Conservation (phyloP, 2,329 filamentous ascomycete species). For the Colletotrichum cordylinicola region DNA sequence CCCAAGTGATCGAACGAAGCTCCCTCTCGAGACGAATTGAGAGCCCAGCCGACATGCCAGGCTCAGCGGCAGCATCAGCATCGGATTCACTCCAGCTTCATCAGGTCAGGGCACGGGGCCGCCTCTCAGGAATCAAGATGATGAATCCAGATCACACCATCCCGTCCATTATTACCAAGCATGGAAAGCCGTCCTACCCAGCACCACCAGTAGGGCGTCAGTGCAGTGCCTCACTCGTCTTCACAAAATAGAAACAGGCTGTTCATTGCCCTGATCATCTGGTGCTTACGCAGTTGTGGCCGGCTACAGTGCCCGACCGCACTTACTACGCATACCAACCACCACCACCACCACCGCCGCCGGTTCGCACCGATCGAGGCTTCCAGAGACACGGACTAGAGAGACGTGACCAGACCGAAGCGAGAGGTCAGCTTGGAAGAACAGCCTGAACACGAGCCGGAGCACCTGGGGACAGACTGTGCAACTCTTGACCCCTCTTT, state of each 20-base stretch:
- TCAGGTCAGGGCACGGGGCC: background rate
- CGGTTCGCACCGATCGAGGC: constrained; percentile 3
- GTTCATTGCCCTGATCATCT: background rate
- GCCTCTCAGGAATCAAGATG: background rate
- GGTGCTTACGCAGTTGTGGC: background rate
- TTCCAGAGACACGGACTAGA: background rate
- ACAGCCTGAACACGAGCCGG: background rate
- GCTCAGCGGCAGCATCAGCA: background rate
- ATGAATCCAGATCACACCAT: background rate
- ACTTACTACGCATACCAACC: background rate
- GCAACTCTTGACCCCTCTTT: background rate
- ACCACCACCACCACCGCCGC: background rate
- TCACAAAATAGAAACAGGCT: background rate
- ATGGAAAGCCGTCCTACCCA: background rate
- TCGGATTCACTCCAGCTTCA: background rate
- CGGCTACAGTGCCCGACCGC: background rate
- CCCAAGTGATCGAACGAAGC: background rate
- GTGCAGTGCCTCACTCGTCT: background rate
- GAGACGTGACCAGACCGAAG: background rate
- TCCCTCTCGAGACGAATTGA: background rate
- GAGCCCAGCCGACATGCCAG: background rate
- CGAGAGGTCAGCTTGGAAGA: background rate
- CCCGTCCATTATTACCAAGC: background rate
- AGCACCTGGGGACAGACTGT: background rate
- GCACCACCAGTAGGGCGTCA: background rate